phyloP scores from a whole-genome alignment of 305 asterid species.

The Petunia hybrid region DNA sequence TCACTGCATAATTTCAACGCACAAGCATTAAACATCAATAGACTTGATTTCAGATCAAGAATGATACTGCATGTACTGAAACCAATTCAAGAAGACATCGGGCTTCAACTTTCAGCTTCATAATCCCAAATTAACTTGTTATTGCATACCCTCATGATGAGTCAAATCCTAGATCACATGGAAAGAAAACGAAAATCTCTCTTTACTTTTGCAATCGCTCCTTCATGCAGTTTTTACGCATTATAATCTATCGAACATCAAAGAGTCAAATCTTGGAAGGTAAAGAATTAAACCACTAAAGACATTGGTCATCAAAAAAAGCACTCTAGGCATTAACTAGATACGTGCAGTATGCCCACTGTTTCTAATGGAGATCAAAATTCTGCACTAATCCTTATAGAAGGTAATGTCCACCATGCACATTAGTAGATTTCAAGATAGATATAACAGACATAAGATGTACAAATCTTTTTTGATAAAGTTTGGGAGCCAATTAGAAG shows the following conservation, averaged over 20 bases:
- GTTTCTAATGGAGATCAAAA: not conserved
- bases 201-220: not conserved
- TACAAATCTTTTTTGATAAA: not conserved
- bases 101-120: slow-evolving; percentile 8
- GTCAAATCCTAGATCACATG: slow-evolving; percentile 16
- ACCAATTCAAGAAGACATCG: not conserved
- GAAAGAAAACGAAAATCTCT: not conserved
- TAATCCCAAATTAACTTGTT: slow-evolving; percentile 8
- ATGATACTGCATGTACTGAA: not conserved
- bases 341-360: not conserved
- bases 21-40: not conserved
- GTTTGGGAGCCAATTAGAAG: slow-evolving; percentile 29
- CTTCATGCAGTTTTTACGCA: not conserved
- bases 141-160: not conserved
- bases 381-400: not conserved
- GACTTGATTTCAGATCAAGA: not conserved
- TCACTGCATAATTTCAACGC: not conserved
- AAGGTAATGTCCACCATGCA: slow-evolving; percentile 19
- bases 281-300: not conserved
- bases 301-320: slow-evolving; percentile 23
- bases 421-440: slow-evolving; percentile 23
- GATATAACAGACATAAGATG: not conserved
- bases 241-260: not conserved
- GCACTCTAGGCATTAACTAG: slow-evolving; percentile 8
- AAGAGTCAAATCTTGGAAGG: slow-evolving; percentile 11